Evolutionary conservation across 768 basidiomycete genomes (phyloP).

Genomic region (Asterophora lycoperdoides): DNA sequence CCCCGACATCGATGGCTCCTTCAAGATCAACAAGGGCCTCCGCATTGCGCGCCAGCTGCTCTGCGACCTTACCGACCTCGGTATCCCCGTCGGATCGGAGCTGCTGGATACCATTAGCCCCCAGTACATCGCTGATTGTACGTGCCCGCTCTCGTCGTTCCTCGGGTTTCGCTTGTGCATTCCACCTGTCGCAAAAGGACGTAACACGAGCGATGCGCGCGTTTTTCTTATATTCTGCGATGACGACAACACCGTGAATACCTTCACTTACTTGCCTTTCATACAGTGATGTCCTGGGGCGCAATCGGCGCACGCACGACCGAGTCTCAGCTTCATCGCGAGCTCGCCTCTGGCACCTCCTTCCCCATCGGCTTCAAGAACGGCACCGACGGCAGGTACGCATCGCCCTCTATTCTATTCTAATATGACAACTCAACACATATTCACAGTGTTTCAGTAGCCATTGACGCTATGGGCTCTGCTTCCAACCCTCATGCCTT

Average conservation of each 20-base stretch:
- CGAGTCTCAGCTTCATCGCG: constrained; percentile 95
- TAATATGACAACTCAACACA: no score
- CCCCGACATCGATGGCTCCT: constrained; percentile 92
- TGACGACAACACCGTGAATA: no score
- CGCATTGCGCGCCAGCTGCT: constrained; percentile 84
- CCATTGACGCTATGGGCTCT: constrained; percentile 95
- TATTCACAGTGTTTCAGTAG: constrained; percentile 66
- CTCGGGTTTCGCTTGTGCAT: no score
- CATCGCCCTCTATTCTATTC: neutral
- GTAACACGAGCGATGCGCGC: no score
- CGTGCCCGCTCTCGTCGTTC: constrained; percentile 21
- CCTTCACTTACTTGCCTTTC: constrained; percentile 2
- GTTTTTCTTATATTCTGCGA: no score
- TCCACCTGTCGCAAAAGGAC: no score
- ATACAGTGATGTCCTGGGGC: constrained; percentile 77
- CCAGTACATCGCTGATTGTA: constrained; percentile 78
- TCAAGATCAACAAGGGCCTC: constrained; percentile 96
- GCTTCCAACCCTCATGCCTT: constrained; percentile 92
- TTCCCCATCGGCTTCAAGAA: constrained; percentile 99
- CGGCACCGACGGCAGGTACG: constrained; percentile 88
- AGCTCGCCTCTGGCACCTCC: constrained; percentile 91
- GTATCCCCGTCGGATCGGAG: constrained; percentile 92
- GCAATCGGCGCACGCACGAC: constrained; percentile 98
- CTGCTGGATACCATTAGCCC: constrained; percentile 78
- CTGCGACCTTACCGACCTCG: constrained; percentile 83